Conservation (phyloP, 2,329 filamentous ascomycete genomes). For the Paramyrothecium sp. region DNA sequence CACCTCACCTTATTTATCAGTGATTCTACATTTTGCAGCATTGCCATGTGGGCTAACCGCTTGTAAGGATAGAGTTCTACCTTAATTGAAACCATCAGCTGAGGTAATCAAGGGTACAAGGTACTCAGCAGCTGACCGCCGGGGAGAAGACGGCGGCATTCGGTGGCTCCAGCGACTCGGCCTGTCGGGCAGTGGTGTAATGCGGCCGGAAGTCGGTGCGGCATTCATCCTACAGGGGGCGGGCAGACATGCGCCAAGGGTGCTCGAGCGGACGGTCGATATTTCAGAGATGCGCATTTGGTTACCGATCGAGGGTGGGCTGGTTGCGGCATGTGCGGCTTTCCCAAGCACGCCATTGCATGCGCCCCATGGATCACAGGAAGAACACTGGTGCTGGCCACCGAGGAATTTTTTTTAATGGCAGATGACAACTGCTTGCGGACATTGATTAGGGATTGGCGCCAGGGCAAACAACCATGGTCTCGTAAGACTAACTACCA, state of each 20-base stretch:
- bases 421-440: not conserved
- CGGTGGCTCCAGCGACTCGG: not conserved
- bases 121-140: too few species aligned
- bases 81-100: too few species aligned
- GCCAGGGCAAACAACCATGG: too few species aligned
- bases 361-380: not conserved
- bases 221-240: not conserved
- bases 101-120: too few species aligned
- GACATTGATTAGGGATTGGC: not conserved
- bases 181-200: not conserved
- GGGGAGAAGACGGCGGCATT: not conserved
- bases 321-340: not conserved
- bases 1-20: too few species aligned
- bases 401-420: not conserved
- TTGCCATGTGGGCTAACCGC: too few species aligned
- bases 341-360: not conserved
- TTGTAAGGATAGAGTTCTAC: too few species aligned
- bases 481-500: too few species aligned
- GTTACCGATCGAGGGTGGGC: not conserved
- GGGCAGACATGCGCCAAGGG: not conserved
- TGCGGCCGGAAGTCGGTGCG: not conserved
- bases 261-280: too few species aligned
- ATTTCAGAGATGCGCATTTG: not conserved
- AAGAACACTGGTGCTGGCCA: not conserved
- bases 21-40: too few species aligned